Evolutionary conservation across 2,329 filamentous ascomycete species (phyloP).

Genomic region (Trichophyton schoenleinii): DNA sequence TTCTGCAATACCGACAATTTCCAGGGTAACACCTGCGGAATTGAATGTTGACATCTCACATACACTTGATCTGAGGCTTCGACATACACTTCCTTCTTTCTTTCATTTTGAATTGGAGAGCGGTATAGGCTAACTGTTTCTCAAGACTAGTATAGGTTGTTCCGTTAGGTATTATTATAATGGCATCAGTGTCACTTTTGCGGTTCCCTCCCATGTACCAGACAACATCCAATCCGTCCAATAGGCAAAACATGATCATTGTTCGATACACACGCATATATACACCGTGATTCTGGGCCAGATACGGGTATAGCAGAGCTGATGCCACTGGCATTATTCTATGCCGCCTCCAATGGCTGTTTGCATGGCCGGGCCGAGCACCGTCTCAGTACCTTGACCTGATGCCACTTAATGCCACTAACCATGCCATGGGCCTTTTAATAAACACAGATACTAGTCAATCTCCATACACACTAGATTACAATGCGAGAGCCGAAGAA

Average conservation of each 20-base stretch:
- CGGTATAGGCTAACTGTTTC: background rate
- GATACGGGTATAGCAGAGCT: background rate
- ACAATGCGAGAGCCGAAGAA: background rate
- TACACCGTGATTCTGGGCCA: background rate
- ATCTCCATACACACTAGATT: background rate
- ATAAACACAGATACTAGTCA: background rate
- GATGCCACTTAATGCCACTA: background rate
- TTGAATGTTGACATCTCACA: conserved; percentile 32
- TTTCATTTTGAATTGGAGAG: background rate
- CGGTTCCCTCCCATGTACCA: background rate
- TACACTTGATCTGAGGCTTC: conserved; percentile 35
- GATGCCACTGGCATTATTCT: background rate
- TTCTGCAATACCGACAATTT: conserved; percentile 37
- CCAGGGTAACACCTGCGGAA: conserved; percentile 29
- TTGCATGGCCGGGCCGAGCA: background rate
- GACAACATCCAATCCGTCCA: background rate
- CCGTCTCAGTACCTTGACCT: background rate
- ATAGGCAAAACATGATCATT: background rate
- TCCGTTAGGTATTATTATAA: background rate
- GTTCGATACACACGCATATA: background rate
- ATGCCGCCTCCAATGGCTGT: background rate
- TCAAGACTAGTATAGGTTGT: background rate
- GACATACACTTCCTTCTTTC: background rate
- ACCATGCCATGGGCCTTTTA: background rate
- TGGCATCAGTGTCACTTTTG: background rate